Conservation (phyloP, 192 early-diverging fungal species). For the Dispira parvispora region DNA sequence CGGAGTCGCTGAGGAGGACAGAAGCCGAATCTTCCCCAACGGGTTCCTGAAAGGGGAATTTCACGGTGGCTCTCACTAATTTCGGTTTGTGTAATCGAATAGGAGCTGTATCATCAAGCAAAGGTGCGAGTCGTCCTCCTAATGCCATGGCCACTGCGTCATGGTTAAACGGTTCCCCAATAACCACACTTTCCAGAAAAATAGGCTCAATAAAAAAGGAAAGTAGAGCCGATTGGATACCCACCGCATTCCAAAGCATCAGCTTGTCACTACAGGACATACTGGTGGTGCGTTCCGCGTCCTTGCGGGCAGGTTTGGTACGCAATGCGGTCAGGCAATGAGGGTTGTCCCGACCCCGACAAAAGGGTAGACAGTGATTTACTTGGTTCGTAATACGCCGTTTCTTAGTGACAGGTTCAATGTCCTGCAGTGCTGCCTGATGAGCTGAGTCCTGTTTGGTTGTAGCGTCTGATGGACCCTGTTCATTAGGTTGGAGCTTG, state of each 20-base stretch:
- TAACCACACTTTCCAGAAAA: constrained; percentile 40
- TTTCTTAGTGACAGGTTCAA: background rate
- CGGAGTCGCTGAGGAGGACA: constrained; percentile 19
- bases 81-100: constrained; percentile 15
- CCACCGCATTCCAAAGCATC: constrained; percentile 70
- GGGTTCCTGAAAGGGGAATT: constrained; percentile 17
- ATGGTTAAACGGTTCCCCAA: constrained; percentile 53
- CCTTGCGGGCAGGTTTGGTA: constrained; percentile 16
- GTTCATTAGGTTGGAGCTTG: constrained; percentile 15
- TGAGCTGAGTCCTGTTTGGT: background rate
- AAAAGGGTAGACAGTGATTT: background rate
- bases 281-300: constrained; percentile 23
- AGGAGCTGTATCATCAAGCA: constrained; percentile 8
- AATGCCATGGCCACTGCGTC: constrained; percentile 47
- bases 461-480: background rate
- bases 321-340: constrained; percentile 6
- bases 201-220: constrained; percentile 44
- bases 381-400: background rate
- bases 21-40: constrained; percentile 9
- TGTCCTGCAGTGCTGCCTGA: background rate
- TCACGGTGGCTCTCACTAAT: constrained; percentile 5
- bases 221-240: constrained; percentile 55
- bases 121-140: constrained; percentile 19
- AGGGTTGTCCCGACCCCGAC: constrained; percentile 2
- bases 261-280: constrained; percentile 75